phyloP scores from a whole-genome alignment of 768 basidiomycete genomes.

The Pulveroboletus sp. region DNA sequence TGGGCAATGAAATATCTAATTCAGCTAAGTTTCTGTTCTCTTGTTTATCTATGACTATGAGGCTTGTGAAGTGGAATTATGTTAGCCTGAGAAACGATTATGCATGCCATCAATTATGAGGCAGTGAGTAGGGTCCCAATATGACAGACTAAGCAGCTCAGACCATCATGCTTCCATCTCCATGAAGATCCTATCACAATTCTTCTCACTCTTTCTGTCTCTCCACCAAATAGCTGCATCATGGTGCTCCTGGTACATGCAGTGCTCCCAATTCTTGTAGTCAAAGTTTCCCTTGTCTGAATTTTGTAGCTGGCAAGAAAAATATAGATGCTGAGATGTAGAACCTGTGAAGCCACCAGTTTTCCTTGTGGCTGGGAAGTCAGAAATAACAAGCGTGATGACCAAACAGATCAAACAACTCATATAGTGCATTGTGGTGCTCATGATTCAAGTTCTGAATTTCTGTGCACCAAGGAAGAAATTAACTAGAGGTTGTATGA shows the following conservation, averaged over 20 bases:
- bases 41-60: neutral
- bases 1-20: neutral
- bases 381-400: neutral
- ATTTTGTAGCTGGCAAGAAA: neutral
- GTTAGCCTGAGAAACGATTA: neutral
- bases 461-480: neutral
- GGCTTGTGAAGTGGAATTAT: constrained; percentile 6
- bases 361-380: neutral
- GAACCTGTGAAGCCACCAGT: neutral
- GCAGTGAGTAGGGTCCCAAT: too few relatives aligned
- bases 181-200: neutral
- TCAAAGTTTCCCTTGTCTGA: too few relatives aligned
- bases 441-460: neutral
- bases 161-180: neutral
- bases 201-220: neutral
- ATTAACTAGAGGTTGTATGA: neutral
- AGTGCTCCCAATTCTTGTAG: too few relatives aligned
- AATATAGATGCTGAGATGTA: neutral
- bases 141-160: too few relatives aligned
- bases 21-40: neutral
- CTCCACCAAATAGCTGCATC: neutral
- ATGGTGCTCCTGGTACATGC: neutral
- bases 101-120: too few relatives aligned
- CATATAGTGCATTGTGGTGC: neutral
- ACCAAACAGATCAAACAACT: neutral